Conservation (phyloP, 225 moss, liverwort and hornwort genomes). For the Bryoerythrophyllum caledonicum region DNA sequence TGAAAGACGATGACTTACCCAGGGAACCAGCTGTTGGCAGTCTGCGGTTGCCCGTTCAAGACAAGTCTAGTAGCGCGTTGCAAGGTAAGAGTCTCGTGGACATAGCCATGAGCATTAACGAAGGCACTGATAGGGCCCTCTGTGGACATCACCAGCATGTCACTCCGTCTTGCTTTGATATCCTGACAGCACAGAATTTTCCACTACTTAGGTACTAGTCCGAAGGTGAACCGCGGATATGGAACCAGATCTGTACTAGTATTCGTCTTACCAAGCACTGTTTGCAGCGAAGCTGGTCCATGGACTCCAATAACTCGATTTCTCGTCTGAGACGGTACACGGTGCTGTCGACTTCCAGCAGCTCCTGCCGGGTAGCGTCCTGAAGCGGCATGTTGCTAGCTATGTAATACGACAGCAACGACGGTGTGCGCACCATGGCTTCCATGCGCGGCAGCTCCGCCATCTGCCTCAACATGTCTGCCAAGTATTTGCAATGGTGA, state of each 20-base stretch:
- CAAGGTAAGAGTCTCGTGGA: constrained; percentile 82
- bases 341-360: constrained; percentile 77
- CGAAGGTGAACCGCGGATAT: neutral
- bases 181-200: constrained; percentile 44
- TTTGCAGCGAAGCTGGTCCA: constrained; percentile 80
- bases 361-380: constrained; percentile 81
- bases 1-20: constrained; percentile 40
- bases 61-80: constrained; percentile 71
- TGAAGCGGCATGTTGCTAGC: constrained; percentile 93
- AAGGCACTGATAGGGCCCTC: constrained; percentile 82
- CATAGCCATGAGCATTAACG: constrained; percentile 68
- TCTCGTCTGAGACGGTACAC: constrained; percentile 78
- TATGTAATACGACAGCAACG: constrained; percentile 73
- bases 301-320: constrained; percentile 75
- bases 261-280: constrained; percentile 50
- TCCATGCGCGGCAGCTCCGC: constrained; percentile 77
- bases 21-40: constrained; percentile 84
- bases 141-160: constrained; percentile 86
- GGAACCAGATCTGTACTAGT: neutral
- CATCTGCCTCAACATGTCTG: constrained; percentile 86
- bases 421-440: constrained; percentile 64
- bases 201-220: constrained; percentile 5
- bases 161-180: constrained; percentile 79
- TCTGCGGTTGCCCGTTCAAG: constrained; percentile 60
- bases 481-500: neutral